These are phyloP conservation scores for Aristolochia californica DNA, from an alignment of 164 flowering plant species.

Conservation along the genomic window DNA sequence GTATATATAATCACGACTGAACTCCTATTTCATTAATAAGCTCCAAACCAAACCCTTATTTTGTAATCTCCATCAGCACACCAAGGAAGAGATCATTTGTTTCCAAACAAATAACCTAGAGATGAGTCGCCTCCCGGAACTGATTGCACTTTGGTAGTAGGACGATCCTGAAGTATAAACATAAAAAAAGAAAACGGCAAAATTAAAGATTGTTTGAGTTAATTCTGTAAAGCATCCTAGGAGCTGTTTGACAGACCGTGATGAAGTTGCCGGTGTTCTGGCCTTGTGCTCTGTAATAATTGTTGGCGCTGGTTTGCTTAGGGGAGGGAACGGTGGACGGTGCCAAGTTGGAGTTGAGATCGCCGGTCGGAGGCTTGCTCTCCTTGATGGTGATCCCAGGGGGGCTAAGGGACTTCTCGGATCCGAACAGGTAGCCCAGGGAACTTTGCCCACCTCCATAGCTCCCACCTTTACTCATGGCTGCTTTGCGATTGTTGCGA, in stretches of 20 bases:
- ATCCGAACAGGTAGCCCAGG: conserved; percentile 26
- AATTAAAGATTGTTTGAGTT: too few species aligned
- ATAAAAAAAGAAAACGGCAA: too few species aligned
- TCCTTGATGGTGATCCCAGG: conserved; percentile 5
- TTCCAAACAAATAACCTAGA: conserved; percentile 41
- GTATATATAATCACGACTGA: too few species aligned
- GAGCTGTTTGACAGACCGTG: conserved; percentile 10
- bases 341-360: too few species aligned
- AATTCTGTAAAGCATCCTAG: not conserved
- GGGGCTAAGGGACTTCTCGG: conserved; percentile 9
- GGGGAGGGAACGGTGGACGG: too few species aligned
- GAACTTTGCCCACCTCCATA: conserved; percentile 31
- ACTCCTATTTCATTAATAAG: too few species aligned
- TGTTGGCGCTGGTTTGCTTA: conserved; percentile 12
- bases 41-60: too few species aligned
- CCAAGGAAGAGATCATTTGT: conserved; percentile 15
- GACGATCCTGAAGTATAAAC: conserved; percentile 40
- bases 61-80: not conserved
- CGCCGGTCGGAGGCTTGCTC: conserved; percentile 15
- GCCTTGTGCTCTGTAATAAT: conserved; percentile 21
- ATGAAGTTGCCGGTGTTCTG: conserved; percentile 25
- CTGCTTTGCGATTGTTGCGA: conserved; percentile 1
- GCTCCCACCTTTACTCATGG: conserved; percentile 26
- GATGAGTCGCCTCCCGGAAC: conserved; percentile 40
- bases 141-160: conserved; percentile 33